A percentile compares a stretch with the other conserved stretches of the same genome.
These are phyloP conservation scores for Emergomyces orientalis DNA, from an alignment of 2,329 filamentous ascomycete species.

Conservation along the genomic window DNA sequence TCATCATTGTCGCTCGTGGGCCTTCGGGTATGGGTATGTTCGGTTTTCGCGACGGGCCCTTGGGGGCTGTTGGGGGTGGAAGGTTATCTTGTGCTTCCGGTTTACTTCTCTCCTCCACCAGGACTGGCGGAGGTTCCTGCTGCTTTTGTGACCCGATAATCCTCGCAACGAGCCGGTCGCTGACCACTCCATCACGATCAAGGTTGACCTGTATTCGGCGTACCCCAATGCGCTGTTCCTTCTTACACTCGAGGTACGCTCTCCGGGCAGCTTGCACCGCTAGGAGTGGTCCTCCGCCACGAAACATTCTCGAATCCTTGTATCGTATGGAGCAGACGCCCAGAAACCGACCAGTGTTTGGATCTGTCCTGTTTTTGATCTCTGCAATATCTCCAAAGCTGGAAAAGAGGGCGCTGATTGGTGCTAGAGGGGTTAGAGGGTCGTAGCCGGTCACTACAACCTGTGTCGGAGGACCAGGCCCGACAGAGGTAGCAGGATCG, in stretches of 20 bases:
- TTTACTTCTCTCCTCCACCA: constrained; percentile 23
- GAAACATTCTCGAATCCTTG: constrained; percentile 55
- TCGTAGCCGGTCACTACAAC: constrained; percentile 96
- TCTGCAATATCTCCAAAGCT: constrained; percentile 80
- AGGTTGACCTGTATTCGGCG: constrained; percentile 72
- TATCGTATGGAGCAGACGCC: constrained; percentile 90
- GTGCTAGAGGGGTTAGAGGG: constrained; percentile 70
- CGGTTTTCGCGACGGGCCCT: constrained; percentile 60
- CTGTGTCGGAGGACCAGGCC: constrained; percentile 79
- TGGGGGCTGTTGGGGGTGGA: constrained; percentile 76
- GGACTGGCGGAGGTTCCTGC: constrained; percentile 13
- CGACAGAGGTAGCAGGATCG: constrained; percentile 73
- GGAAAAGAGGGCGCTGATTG: constrained; percentile 66
- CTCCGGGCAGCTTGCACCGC: constrained; percentile 73
- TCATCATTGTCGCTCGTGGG: constrained; percentile 30
- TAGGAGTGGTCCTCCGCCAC: constrained; percentile 47
- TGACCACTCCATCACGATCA: constrained; percentile 79
- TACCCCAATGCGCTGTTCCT: constrained; percentile 70
- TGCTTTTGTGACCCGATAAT: constrained; percentile 59
- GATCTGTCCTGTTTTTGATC: constrained; percentile 89
- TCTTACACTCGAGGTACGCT: constrained; percentile 63
- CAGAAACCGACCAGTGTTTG: constrained; percentile 84
- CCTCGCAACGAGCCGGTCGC: constrained; percentile 65
- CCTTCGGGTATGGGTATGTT: constrained; percentile 17
- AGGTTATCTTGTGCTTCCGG: constrained; percentile 26